Base-by-base conservation (phyloP, 2,329 filamentous ascomycete genomes). In the Aquanectria penicillioides region DNA sequence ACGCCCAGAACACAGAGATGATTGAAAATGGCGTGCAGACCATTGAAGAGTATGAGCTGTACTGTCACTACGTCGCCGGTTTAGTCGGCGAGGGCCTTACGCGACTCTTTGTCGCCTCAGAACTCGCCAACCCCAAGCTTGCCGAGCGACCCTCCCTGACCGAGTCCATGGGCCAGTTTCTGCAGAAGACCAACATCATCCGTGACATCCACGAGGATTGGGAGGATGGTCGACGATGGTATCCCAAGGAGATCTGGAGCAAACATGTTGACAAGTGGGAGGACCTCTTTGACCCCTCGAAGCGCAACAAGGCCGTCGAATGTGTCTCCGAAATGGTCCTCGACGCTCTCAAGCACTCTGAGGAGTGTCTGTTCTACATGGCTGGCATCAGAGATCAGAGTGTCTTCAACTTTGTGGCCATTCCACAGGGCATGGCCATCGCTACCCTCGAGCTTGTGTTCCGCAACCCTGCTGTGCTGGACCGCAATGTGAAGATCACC, bases 111-210 rank as follows among this genome's bases (percentile, higher is more conserved):
- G 93, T 98, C 40, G 89, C 92, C 73, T 90, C 90, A 47, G 86
- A 91, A 61, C 89, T 97, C 56, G 95, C 93, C 60, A 97, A 97
- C 75, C 90, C 92, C 3, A 91, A 89, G 55, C 84, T 99, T 48
- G 80, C 94, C 49, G 85, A 94, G 63, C 87, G 92, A 48, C 88
- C 91, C 28, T 83, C 92, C 61, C 85, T 99, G 46, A 92, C 93
- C 68, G 94, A 97, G 78, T 94, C 93, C 38, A 99, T 99, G 95
- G 95, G 93, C 20, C 91, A 97, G 67, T 97, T 99, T 78, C 81
- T 99, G 61, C 95, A 99, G 74, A 97, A 99, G 83, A 97, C 93
- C 65, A 99, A 99, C 83, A 97, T 99, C 75, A 97, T 98, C 73
- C 92, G 95, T 73, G 95, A 99, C 75, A 86, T 98, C 64, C 88